Evolutionary conservation across 225 moss, liverwort and hornwort species (phyloP).

Genomic region (Antitrichia curtipendula): DNA sequence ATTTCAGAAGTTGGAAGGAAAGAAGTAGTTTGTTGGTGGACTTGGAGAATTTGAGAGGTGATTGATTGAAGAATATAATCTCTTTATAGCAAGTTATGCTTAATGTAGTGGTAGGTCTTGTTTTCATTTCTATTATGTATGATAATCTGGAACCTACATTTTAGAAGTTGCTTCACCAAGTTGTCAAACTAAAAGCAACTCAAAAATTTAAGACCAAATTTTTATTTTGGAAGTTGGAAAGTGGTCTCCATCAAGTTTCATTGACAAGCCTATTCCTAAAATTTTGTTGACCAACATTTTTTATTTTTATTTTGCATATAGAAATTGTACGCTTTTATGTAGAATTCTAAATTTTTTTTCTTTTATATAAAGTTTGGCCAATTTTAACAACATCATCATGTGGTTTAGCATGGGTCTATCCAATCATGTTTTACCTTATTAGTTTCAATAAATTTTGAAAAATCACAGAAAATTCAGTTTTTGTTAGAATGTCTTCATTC

Average conservation of each 20-base stretch:
- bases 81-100: neutral
- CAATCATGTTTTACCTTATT: no score
- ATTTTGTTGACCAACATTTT: neutral
- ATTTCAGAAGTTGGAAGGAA: neutral
- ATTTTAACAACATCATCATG: no score
- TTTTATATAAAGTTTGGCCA: neutral
- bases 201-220: neutral
- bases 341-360: neutral
- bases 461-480: no score
- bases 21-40: neutral
- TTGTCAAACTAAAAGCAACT: neutral
- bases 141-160: no score
- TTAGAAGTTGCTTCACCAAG: no score
- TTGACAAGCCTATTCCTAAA: accelerated
- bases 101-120: neutral
- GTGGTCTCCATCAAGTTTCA: neutral
- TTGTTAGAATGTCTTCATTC: no score
- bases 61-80: neutral
- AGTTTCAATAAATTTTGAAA: no score
- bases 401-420: no score
- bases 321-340: neutral
- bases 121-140: neutral
- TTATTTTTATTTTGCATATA: neutral
- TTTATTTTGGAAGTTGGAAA: neutral
- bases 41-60: neutral